Conservation (phyloP, 352 stramenopile species). For the Hyphochytrium catenoides region DNA sequence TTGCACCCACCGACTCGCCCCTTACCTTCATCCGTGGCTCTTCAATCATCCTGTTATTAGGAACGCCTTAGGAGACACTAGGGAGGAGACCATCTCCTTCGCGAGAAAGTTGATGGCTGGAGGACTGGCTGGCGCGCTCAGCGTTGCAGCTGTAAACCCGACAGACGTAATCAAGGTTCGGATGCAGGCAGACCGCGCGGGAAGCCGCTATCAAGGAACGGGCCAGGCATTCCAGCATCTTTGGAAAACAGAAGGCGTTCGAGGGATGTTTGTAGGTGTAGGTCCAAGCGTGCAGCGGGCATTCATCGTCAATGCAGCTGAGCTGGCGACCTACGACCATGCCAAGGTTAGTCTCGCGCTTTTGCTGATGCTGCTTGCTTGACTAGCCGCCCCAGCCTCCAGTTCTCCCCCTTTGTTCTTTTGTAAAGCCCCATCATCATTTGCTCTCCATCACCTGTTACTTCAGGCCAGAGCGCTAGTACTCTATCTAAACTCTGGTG, state of each 20-base stretch:
- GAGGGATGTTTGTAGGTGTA: constrained; percentile 47
- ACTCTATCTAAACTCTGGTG: too few species aligned
- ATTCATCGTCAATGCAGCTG: constrained; percentile 57
- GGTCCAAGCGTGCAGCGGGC: constrained; percentile 50
- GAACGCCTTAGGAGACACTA: constrained; percentile 15
- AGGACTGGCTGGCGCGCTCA: constrained; percentile 39
- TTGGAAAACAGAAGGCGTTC: constrained; percentile 35
- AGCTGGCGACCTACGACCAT: constrained; percentile 60
- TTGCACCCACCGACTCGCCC: too few species aligned
- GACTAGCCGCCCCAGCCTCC: too few species aligned
- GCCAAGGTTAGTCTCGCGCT: not conserved
- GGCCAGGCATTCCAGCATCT: constrained; percentile 35
- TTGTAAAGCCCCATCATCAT: too few species aligned
- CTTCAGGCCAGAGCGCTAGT: too few species aligned
- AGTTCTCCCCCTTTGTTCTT: too few species aligned
- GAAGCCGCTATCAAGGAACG: constrained; percentile 25
- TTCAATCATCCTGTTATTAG: too few species aligned
- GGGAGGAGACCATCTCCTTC: constrained; percentile 25
- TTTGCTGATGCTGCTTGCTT: too few species aligned
- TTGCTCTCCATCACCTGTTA: too few species aligned
- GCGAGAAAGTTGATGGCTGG: constrained; percentile 49
- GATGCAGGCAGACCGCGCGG: constrained; percentile 46
- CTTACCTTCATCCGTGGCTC: too few species aligned
- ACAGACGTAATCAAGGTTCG: constrained; percentile 66
- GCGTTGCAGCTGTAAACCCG: constrained; percentile 54